Conservation (phyloP, 2,329 filamentous ascomycete species). For the Geosmithia morbida region DNA sequence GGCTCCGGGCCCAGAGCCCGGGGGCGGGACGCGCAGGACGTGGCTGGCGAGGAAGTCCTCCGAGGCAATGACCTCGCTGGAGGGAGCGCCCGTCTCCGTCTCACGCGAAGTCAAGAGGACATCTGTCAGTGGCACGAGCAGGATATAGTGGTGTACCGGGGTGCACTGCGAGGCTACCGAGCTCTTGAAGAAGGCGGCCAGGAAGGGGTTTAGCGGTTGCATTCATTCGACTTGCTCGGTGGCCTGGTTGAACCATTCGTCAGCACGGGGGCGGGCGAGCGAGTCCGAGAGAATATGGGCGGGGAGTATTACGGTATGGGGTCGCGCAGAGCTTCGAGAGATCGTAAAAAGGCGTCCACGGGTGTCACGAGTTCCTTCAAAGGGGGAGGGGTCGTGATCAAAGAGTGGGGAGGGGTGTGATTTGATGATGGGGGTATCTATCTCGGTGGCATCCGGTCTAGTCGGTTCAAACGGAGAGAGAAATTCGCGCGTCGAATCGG, state of each 20-base stretch:
- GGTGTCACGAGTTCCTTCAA: background rate
- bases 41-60: conserved; percentile 96
- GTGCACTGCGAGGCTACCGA: conserved; percentile 82
- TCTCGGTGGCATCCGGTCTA: background rate
- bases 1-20: conserved; percentile 30
- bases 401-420: background rate
- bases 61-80: conserved; percentile 68
- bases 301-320: conserved; percentile 6
- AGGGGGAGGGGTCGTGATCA: background rate
- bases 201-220: conserved; percentile 97
- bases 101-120: conserved; percentile 80
- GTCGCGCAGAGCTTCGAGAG: background rate
- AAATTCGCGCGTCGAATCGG: background rate
- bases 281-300: background rate
- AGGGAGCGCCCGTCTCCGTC: conserved; percentile 62
- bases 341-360: background rate
- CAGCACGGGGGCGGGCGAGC: background rate
- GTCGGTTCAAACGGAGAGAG: background rate
- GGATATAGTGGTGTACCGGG: conserved; percentile 80
- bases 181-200: conserved; percentile 98
- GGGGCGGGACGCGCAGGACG: conserved; percentile 69
- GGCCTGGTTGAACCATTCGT: background rate
- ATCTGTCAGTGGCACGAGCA: conserved; percentile 89
- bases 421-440: background rate
- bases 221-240: conserved; percentile 36